Evolutionary conservation across 306 rosid species (phyloP), one percentile per base, ranked within the genome.

Genomic region (Malus domestica): DNA sequence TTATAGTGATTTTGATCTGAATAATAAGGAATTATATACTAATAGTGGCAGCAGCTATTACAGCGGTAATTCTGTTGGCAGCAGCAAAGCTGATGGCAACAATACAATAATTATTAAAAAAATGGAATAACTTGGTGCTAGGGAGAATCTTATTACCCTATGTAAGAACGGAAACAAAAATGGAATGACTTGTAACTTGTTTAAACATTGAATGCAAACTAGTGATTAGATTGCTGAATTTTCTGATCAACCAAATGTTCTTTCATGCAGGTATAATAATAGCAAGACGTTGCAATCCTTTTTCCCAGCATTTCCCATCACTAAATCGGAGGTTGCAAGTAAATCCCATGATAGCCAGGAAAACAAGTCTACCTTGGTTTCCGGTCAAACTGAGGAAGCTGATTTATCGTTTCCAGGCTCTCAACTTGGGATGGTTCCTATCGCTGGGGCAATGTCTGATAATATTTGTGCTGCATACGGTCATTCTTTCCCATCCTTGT

Each of bases 221-320:
- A 29, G 65, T 65, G 30, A 62, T 40, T 65, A 35, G 25, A 52
- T 38, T 25, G 5, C 32, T 74, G 61, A 75, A 29, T 76, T 78
- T 30, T 74, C 71, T 54, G 10, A 71, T 68, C 62, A 38, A 57
- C 54, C 33, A 13, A 59, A 80, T 73, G 70, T 29, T 78, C 68
- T 73, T 75, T 10, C 76, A 44, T 80, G 86, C 87, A 92, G 97
- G 88, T 92, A 88, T 63, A 81, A 73, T 81, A 73, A 79, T 62
- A 42, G 84, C 76, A 85, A 87, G 82, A 75, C 51, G 54, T 60
- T 75, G 70, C 86, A 62, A 66, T 77, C 88, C 35, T 76, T 67
- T 83, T 62, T 81, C 35, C 81, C 79, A 11, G 46, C 81, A 74
- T 76, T 32, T 44, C 27, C 86, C 4, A 44, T 77, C 33, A 18